Percentiles rank a stretch among this genome's conserved stretches.
phyloP scores from a whole-genome alignment of 2,329 filamentous ascomycete species.

The Elsinoe fawcettii region DNA sequence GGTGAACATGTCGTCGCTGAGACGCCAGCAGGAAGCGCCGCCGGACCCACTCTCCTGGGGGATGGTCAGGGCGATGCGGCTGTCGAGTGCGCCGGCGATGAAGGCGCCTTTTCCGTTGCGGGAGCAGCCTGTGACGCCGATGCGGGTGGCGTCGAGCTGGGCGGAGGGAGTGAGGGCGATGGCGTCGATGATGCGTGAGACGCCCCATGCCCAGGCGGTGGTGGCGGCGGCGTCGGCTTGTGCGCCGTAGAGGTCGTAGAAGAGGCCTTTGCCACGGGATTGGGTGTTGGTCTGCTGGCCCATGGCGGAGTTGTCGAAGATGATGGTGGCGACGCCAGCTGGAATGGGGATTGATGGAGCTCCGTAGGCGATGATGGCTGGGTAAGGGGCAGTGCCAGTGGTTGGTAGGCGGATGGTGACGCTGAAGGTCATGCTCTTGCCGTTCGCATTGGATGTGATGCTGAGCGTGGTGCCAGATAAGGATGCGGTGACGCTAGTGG shows the following conservation, averaged over 20 bases:
- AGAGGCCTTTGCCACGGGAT: slow-evolving; percentile 50
- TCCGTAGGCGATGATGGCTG: slow-evolving; percentile 52
- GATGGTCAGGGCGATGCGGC: slow-evolving; percentile 53
- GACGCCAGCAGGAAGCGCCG: slow-evolving; percentile 52
- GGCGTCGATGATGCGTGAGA: slow-evolving; percentile 53
- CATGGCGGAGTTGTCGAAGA: slow-evolving; percentile 52
- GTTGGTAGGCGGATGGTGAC: slow-evolving; percentile 33
- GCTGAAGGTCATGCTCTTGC: slow-evolving; percentile 32
- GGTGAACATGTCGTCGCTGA: slow-evolving; percentile 38
- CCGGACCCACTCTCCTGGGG: slow-evolving; percentile 57
- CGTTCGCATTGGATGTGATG: slow-evolving; percentile 29
- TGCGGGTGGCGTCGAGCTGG: slow-evolving; percentile 36
- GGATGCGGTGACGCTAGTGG: slow-evolving; percentile 28
- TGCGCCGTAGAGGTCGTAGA: slow-evolving; percentile 53
- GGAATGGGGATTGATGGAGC: slow-evolving; percentile 50
- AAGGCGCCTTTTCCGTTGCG: slow-evolving; percentile 58
- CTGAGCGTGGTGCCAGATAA: slow-evolving; percentile 28
- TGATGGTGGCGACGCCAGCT: slow-evolving; percentile 48
- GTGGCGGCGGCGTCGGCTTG: slow-evolving; percentile 50
- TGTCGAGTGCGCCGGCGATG: slow-evolving; percentile 52
- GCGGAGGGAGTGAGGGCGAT: slow-evolving; percentile 43
- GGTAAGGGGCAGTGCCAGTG: slow-evolving; percentile 42
- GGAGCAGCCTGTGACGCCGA: slow-evolving; percentile 56
- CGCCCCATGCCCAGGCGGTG: slow-evolving; percentile 58
- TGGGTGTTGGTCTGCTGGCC: slow-evolving; percentile 40